These are phyloP conservation scores for Fusarium floridanum DNA, from an alignment of 2,329 filamentous ascomycete species.

Conservation along the genomic window DNA sequence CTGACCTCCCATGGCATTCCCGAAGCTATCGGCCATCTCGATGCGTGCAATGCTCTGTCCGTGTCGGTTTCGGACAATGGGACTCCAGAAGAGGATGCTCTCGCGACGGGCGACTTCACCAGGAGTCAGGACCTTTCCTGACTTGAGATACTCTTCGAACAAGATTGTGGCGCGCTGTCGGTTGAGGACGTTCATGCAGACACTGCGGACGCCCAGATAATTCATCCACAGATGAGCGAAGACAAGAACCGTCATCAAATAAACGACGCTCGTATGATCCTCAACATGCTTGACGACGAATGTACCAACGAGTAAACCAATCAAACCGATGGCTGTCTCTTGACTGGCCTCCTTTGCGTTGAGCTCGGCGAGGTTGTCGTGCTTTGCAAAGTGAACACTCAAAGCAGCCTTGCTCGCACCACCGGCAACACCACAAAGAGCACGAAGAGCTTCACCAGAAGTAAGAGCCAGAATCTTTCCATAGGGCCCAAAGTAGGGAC, in stretches of 20 bases:
- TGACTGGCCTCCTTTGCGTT: slow-evolving; percentile 97
- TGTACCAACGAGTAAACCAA: slow-evolving; percentile 89
- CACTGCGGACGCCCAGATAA: slow-evolving; percentile 85
- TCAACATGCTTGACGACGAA: slow-evolving; percentile 83
- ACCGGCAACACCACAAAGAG: slow-evolving; percentile 89
- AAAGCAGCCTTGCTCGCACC: slow-evolving; percentile 91
- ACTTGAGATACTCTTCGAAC: slow-evolving; percentile 69
- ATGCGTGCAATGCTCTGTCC: slow-evolving; percentile 50
- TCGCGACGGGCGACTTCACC: slow-evolving; percentile 74
- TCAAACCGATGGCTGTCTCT: slow-evolving; percentile 89
- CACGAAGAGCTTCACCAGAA: slow-evolving; percentile 63
- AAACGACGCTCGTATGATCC: slow-evolving; percentile 79
- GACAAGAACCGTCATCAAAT: slow-evolving; percentile 77
- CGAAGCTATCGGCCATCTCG: slow-evolving; percentile 59
- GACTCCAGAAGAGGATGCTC: slow-evolving; percentile 67
- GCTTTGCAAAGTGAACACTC: slow-evolving; percentile 89
- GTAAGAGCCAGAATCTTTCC: slow-evolving; percentile 65
- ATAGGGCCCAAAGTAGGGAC: slow-evolving; percentile 74
- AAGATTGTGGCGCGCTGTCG: slow-evolving; percentile 87
- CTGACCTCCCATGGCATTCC: slow-evolving; percentile 49
- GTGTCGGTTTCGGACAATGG: slow-evolving; percentile 47
- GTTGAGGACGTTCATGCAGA: slow-evolving; percentile 87
- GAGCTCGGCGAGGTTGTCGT: slow-evolving; percentile 90
- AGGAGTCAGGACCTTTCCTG: slow-evolving; percentile 70
- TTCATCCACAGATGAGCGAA: slow-evolving; percentile 85